Conservation (phyloP, 2,329 filamentous ascomycete species). For the Diaporthe eres region DNA sequence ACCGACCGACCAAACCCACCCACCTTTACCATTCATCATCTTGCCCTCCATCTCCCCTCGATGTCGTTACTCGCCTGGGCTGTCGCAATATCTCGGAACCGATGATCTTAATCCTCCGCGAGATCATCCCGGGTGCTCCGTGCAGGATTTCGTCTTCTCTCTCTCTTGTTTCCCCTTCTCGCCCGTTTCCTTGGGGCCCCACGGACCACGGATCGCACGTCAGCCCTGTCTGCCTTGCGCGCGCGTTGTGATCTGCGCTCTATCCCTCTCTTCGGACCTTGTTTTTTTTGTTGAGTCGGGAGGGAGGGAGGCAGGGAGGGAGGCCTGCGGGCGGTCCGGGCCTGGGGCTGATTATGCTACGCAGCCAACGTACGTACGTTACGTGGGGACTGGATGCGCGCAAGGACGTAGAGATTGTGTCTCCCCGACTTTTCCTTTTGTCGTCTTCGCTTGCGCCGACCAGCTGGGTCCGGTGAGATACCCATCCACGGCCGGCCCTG, state of each 20-base stretch:
- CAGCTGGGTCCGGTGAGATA: neutral
- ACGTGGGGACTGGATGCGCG: neutral
- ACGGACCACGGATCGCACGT: neutral
- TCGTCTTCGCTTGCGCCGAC: neutral
- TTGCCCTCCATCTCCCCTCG: neutral
- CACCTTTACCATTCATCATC: neutral
- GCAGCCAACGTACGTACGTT: neutral
- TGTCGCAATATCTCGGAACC: constrained; percentile 17
- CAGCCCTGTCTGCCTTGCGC: neutral
- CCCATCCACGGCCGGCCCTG: neutral
- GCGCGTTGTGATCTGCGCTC: constrained; percentile 5
- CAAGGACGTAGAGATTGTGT: neutral
- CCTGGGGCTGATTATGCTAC: neutral
- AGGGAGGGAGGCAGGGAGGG: neutral
- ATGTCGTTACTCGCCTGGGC: neutral
- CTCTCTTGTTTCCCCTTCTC: neutral
- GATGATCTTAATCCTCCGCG: constrained; percentile 32
- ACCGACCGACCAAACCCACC: neutral
- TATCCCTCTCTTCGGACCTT: neutral
- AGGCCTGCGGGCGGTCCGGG: neutral
- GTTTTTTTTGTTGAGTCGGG: neutral
- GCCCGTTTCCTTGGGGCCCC: neutral
- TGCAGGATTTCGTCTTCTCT: neutral
- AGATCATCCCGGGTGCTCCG: constrained; percentile 23
- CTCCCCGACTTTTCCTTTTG: neutral